These are phyloP conservation scores for Apiospora marii DNA, from an alignment of 2,329 filamentous ascomycete species.

Conservation along the genomic window DNA sequence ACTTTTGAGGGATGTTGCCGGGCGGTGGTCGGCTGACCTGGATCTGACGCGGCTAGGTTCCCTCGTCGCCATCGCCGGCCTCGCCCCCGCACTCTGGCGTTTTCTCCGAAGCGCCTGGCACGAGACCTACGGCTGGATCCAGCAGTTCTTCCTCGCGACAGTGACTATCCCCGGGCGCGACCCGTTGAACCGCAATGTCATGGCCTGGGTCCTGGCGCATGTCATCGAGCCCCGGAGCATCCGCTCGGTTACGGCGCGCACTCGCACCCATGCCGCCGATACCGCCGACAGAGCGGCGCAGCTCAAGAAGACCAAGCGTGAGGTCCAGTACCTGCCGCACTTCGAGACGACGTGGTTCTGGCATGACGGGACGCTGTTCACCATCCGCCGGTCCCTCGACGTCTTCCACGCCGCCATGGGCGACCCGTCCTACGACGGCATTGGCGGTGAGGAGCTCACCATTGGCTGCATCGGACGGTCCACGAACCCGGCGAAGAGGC, in stretches of 20 bases:
- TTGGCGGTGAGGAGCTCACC: constrained; percentile 55
- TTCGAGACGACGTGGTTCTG: constrained; percentile 58
- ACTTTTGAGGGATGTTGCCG: constrained; percentile 8
- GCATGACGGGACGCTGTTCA: constrained; percentile 54
- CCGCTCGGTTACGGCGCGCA: constrained; percentile 54
- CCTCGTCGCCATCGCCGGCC: constrained; percentile 52
- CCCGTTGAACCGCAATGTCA: constrained; percentile 53
- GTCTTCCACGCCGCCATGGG: constrained; percentile 46
- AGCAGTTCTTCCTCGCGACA: constrained; percentile 52
- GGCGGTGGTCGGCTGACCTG: constrained; percentile 41
- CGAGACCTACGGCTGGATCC: constrained; percentile 50
- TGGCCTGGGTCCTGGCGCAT: constrained; percentile 54
- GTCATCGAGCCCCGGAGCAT: constrained; percentile 45
- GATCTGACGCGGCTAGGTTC: constrained; percentile 56
- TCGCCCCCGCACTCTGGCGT: constrained; percentile 49
- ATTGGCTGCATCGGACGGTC: constrained; percentile 61
- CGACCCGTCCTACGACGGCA: constrained; percentile 54
- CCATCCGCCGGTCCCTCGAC: constrained; percentile 51
- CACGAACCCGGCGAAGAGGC: constrained; percentile 54
- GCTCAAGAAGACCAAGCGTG: constrained; percentile 50
- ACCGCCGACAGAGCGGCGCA: constrained; percentile 46
- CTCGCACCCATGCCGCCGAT: constrained; percentile 39
- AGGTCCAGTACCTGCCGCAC: constrained; percentile 54
- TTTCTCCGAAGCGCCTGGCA: constrained; percentile 46
- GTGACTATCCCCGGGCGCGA: constrained; percentile 53